Evolutionary conservation across 2,329 filamentous ascomycete genomes (phyloP), one percentile per base, ranked within the genome.

Genomic region (Triangularia setosa): DNA sequence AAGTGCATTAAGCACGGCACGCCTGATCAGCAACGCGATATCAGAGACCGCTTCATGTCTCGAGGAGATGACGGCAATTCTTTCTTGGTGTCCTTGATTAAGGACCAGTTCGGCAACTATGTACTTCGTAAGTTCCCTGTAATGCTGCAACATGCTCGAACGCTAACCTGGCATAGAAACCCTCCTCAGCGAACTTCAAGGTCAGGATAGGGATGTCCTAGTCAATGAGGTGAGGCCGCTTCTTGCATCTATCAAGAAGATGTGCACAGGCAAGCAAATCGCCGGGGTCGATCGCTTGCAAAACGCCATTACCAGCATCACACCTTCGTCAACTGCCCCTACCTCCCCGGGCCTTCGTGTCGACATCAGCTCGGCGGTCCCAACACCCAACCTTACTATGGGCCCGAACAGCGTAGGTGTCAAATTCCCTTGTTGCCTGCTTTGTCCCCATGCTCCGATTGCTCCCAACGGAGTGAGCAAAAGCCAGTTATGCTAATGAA

Each of bases 71-170:
- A 90, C 53, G 90, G 90, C 12, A 86, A 87, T 63, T 89, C 82
- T 63, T 86, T 88, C n/a, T 79, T 98, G 40, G 83, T 90, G 67
- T 81, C 84, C 23, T 83, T 97, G 78, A 93, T 97, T 83, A 91
- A 89, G 69, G 94, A 99, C 74, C 90, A 92, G 68, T 98, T 89
- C 75, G 95, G 92, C 65, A 99, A 99, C 76, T 99, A 98, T 74
- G 94, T 98, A 5, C 90, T 98, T 67, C 94, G 93, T 96, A 86
- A 87, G 92, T 87, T 6, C 12, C 5, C 12, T 18, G 4, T 11
- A 5, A 52, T 8, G 16, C n/a, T 23, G 11, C 53, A 12, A 2
- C 7, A 14, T 21, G 25, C 11, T 24, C 2, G 9, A 27, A 24
- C 28, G 21, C 68, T 74, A 67, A 74, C 75, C 66, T 12, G 21